Percentiles rank a stretch among this genome's conserved stretches.
Evolutionary conservation across 1,284 basidiomycete genomes (phyloP).

Genomic region (Irpex lacteus): DNA sequence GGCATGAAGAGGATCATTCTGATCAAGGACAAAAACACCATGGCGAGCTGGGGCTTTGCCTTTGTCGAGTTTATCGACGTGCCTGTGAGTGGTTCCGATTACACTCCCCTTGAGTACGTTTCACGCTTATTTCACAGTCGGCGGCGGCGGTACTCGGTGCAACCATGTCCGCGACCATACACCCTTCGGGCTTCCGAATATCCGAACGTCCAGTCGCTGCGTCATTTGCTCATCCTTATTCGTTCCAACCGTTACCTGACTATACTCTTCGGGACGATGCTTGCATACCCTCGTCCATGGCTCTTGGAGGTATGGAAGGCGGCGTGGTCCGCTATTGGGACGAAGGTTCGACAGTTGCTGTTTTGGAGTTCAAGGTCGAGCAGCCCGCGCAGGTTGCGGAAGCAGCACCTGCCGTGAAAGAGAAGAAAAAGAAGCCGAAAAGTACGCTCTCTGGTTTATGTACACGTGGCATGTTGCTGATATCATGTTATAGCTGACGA

Average conservation of each 20-base stretch:
- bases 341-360: constrained; percentile 65
- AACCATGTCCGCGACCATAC: constrained; percentile 77
- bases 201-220: constrained; percentile 82
- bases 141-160: constrained; percentile 74
- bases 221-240: constrained; percentile 84
- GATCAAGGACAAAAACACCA: constrained; percentile 81
- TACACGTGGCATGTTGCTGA: not conserved
- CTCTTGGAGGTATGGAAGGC: constrained; percentile 66
- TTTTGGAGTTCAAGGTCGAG: constrained; percentile 79
- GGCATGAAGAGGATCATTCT: constrained; percentile 85
- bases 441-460: constrained; percentile 28
- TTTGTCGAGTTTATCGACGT: constrained; percentile 89
- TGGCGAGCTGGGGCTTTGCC: constrained; percentile 86
- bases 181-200: constrained; percentile 87
- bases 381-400: constrained; percentile 43
- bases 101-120: not conserved
- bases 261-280: constrained; percentile 73
- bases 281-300: constrained; percentile 59
- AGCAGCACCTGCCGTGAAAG: constrained; percentile 43
- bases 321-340: constrained; percentile 84
- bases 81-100: constrained; percentile 48
- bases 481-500: constrained; percentile 2
- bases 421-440: constrained; percentile 61
- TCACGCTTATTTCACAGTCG: constrained; percentile 40
- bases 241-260: constrained; percentile 78